Percentiles rank a stretch among this genome's conserved stretches.
These are phyloP conservation scores for Psilocybe cyanescens DNA, from an alignment of 768 basidiomycete species.

Conservation along the genomic window DNA sequence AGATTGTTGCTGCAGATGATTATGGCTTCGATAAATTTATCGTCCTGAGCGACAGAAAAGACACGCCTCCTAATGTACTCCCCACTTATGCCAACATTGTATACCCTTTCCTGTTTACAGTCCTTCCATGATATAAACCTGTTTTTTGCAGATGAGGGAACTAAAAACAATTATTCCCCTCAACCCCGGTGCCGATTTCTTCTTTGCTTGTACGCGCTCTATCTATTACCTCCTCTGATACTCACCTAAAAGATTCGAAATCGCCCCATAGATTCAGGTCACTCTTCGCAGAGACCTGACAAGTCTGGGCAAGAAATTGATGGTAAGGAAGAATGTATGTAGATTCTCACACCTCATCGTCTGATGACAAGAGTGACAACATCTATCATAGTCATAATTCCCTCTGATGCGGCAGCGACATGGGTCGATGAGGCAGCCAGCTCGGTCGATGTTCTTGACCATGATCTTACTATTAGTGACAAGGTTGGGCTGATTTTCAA, in stretches of 20 bases:
- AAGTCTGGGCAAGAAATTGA: conserved; percentile 9
- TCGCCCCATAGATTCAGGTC: conserved; percentile 14
- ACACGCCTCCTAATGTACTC: background rate
- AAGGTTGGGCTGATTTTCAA: background rate
- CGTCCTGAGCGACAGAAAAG: conserved; percentile 1
- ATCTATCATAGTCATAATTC: conserved; percentile 11
- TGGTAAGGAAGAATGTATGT: conserved; percentile 18
- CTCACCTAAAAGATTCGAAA: background rate
- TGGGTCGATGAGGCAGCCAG: no score
- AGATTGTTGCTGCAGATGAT: background rate
- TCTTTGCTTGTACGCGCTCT: conserved; percentile 12
- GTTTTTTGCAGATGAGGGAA: background rate
- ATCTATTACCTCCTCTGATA: background rate
- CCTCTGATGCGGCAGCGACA: conserved; percentile 6
- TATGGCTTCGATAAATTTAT: conserved; percentile 4
- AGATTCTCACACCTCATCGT: background rate
- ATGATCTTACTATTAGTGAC: conserved; percentile 4
- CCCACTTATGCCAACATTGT: conserved; percentile 13
- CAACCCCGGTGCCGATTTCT: conserved; percentile 7
- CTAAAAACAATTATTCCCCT: background rate
- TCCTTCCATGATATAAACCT: background rate
- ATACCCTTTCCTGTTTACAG: background rate
- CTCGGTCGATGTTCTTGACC: background rate
- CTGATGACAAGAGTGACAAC: background rate
- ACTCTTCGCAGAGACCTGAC: conserved; percentile 12